phyloP scores from a whole-genome alignment of 2,329 filamentous ascomycete species.

The Aspergillus puulaauensis region DNA sequence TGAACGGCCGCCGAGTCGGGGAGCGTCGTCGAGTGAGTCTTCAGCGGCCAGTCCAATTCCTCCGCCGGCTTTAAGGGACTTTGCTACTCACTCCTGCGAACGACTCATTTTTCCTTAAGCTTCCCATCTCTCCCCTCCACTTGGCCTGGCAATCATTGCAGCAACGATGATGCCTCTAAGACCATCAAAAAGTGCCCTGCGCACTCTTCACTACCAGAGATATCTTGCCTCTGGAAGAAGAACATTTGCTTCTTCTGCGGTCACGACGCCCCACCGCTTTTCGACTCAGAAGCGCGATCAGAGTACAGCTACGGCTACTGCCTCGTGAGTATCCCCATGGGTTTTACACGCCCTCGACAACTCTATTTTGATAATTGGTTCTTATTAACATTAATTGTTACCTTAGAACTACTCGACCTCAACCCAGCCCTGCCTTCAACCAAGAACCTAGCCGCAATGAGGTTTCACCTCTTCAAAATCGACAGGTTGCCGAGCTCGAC shows the following conservation, averaged over 20 bases:
- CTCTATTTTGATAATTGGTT: background rate
- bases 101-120: slow-evolving; percentile 18
- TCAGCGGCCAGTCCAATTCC: slow-evolving; percentile 14
- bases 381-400: slow-evolving; percentile 18
- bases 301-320: slow-evolving; percentile 51
- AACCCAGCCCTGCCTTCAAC: slow-evolving; percentile 62
- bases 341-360: background rate
- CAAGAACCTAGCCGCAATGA: slow-evolving; percentile 59
- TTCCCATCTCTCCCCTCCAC: slow-evolving; percentile 17
- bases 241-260: slow-evolving; percentile 47
- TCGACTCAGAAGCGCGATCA: slow-evolving; percentile 45
- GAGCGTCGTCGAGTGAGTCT: slow-evolving; percentile 3
- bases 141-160: slow-evolving; percentile 36
- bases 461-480: slow-evolving; percentile 66
- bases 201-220: slow-evolving; percentile 46
- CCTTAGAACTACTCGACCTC: slow-evolving; percentile 55
- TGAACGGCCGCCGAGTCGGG: background rate
- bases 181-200: slow-evolving; percentile 49
- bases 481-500: slow-evolving; percentile 65
- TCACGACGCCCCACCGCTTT: slow-evolving; percentile 48
- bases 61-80: slow-evolving; percentile 24
- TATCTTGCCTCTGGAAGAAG: slow-evolving; percentile 38
- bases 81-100: slow-evolving; percentile 20
- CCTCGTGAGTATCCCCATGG: slow-evolving; percentile 50
- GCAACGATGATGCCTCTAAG: slow-evolving; percentile 51